Evolutionary conservation across 331 rosid genomes (phyloP), one percentile per base, ranked within the genome.

Genomic region (Acacia pycnantha): DNA sequence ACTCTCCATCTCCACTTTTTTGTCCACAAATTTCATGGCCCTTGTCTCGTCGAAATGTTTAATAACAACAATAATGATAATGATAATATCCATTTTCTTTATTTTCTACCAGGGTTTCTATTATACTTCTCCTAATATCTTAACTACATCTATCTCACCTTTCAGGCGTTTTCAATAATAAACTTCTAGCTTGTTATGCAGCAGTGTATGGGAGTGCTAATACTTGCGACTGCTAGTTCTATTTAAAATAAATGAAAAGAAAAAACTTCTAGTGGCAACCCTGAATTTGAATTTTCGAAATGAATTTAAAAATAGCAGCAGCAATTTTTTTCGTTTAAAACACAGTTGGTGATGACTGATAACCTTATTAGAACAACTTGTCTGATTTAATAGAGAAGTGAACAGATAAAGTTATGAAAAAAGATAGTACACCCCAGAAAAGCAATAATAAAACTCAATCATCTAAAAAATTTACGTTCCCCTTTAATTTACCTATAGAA

Each of bases 401-500:
- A 35, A 47, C 14, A 48, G 53, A 31, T 47, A 2, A 48, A 48
- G 26, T 73, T 27, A 21, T 8, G n/a, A 22, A 77, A 67, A 59
- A 67, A 59, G 33, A 71, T 33, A 44, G 70, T 78, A 81, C 76
- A 56, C 40, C 74, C 29, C 26, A 3, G 59, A 68, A 24, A 43
- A 29, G 50, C 15, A 82, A 58, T 59, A 58, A 21, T 5, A 50
- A 68, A 54, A 70, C 77, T 14, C 18, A 48, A 68, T 59, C 12
- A 61, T 37, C 50, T 73, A 31, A 16, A 11, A 67, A 71, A 54
- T 7, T 53, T 54, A 48, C 59, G 41, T 44, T 75, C 51, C 73
- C 72, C 31, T 44, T 79, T 56, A 70, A 5, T 31, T 82, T 88
- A 93, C 98, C 98, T 95, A 77, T 95, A 95, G 77, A 95, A 95